Evolutionary conservation across 2,329 filamentous ascomycete genomes (phyloP).

Genomic region (Tolypocladium ophioglossoides): DNA sequence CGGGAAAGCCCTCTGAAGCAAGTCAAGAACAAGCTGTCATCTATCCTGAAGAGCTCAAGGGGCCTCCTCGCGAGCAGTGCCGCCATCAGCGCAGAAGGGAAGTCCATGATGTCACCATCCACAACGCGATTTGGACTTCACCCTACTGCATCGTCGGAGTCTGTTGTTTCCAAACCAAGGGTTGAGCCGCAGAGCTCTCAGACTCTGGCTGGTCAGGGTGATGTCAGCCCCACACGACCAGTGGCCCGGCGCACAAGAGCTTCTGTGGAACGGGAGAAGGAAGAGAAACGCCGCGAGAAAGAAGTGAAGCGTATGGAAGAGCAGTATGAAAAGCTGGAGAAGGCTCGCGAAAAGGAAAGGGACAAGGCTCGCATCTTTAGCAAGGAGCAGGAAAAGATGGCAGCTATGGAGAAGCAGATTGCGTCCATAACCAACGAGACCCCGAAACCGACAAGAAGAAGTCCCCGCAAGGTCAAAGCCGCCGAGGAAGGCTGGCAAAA

Average conservation of each 20-base stretch:
- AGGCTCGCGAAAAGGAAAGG: slow-evolving; percentile 58
- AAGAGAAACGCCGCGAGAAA: slow-evolving; percentile 56
- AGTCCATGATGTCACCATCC: slow-evolving; percentile 46
- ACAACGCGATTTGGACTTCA: slow-evolving; percentile 33
- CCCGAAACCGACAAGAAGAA: slow-evolving; percentile 34
- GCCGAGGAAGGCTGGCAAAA: slow-evolving; percentile 19
- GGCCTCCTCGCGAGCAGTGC: slow-evolving; percentile 73
- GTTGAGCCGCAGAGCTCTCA: slow-evolving; percentile 11
- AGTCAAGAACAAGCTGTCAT: slow-evolving; percentile 86
- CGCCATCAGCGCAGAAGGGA: slow-evolving; percentile 51
- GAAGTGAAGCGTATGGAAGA: slow-evolving; percentile 52
- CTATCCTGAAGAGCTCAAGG: slow-evolving; percentile 79
- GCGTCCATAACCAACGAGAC: slow-evolving; percentile 30
- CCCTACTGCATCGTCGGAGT: slow-evolving; percentile 36
- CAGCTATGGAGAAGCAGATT: slow-evolving; percentile 41
- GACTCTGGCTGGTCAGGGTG: slow-evolving; percentile 7
- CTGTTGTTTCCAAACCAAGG: slow-evolving; percentile 21
- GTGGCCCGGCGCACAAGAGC: slow-evolving; percentile 42
- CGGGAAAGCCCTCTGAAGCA: slow-evolving; percentile 78
- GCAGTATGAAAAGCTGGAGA: slow-evolving; percentile 53
- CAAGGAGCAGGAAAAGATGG: slow-evolving; percentile 45
- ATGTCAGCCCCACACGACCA: slow-evolving; percentile 31
- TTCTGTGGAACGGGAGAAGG: slow-evolving; percentile 49
- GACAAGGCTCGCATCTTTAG: slow-evolving; percentile 53
- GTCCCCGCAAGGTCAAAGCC: slow-evolving; percentile 39